Evolutionary conservation across 2,329 filamentous ascomycete species (phyloP).

Genomic region (Exophiala bonariae): DNA sequence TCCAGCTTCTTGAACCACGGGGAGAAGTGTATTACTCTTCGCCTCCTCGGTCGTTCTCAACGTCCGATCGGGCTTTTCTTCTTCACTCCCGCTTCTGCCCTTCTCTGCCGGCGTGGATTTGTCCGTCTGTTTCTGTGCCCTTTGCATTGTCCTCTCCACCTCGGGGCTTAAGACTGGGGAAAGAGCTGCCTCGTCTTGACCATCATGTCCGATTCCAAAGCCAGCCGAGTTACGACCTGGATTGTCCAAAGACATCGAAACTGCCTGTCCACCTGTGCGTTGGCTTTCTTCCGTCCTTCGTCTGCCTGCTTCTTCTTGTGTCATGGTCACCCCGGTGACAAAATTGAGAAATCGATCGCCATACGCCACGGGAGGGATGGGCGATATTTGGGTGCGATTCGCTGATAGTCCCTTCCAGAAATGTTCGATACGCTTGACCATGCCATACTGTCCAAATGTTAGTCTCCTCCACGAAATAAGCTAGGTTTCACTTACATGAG

Average conservation of each 20-base stretch:
- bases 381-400: constrained; percentile 85
- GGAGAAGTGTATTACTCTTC: constrained; percentile 60
- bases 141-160: constrained; percentile 57
- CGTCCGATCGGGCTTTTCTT: constrained; percentile 63
- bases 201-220: constrained; percentile 17
- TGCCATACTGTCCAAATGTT: constrained; percentile 68
- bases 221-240: constrained; percentile 31
- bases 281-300: constrained; percentile 31
- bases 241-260: constrained; percentile 26
- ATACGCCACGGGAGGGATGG: constrained; percentile 85
- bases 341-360: constrained; percentile 93
- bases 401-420: constrained; percentile 92
- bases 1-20: constrained; percentile 86
- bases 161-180: constrained; percentile 33
- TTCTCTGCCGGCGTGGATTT: constrained; percentile 52
- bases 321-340: constrained; percentile 87
- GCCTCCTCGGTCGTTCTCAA: constrained; percentile 60
- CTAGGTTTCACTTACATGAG: constrained; percentile 68
- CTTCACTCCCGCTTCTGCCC: constrained; percentile 48
- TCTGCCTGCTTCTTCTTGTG: constrained; percentile 75
- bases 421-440: constrained; percentile 91
- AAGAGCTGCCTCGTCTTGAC: constrained; percentile 18
- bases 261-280: constrained; percentile 11
- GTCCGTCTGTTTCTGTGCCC: constrained; percentile 62
- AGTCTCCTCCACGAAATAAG: not conserved